Evolutionary conservation across 768 basidiomycete genomes (phyloP).

Genomic region (Leccinum arenicola): DNA sequence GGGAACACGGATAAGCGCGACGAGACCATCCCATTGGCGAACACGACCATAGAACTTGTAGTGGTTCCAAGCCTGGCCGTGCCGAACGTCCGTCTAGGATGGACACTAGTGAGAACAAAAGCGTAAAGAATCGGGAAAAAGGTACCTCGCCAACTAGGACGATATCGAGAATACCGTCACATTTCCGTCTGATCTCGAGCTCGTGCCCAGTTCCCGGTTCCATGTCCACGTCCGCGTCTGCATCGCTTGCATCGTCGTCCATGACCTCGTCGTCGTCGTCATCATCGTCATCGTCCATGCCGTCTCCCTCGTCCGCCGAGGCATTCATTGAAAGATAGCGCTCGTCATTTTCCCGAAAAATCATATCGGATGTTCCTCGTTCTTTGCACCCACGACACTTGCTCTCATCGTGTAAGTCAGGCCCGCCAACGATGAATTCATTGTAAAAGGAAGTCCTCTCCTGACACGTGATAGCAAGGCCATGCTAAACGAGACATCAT

Average conservation of each 20-base stretch:
- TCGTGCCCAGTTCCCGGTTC: slow-evolving; percentile 20
- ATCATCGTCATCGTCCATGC: slow-evolving; percentile 25
- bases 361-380: slow-evolving; percentile 28
- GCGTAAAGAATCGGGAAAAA: background rate
- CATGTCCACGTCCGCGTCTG: slow-evolving; percentile 26
- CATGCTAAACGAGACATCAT: slow-evolving; percentile 13
- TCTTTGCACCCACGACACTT: slow-evolving; percentile 34
- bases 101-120: background rate
- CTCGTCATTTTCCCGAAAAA: slow-evolving; percentile 27
- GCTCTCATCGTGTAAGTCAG: slow-evolving; percentile 42
- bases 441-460: slow-evolving; percentile 36
- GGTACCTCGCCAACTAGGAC: slow-evolving; percentile 58
- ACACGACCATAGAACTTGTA: slow-evolving; percentile 53
- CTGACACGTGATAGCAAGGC: slow-evolving; percentile 23
- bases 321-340: slow-evolving; percentile 20
- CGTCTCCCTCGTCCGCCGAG: slow-evolving; percentile 7
- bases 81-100: slow-evolving; percentile 45
- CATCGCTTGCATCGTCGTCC: slow-evolving; percentile 26
- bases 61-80: slow-evolving; percentile 47
- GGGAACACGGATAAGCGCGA: slow-evolving; percentile 48
- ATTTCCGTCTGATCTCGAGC: slow-evolving; percentile 32
- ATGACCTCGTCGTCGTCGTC: slow-evolving; percentile 29
- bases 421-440: slow-evolving; percentile 36
- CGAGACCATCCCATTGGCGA: slow-evolving; percentile 56
- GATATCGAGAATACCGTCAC: slow-evolving; percentile 58